These are phyloP conservation scores for Huntiella omanensis DNA, from an alignment of 2,329 filamentous ascomycete genomes.

Conservation along the genomic window DNA sequence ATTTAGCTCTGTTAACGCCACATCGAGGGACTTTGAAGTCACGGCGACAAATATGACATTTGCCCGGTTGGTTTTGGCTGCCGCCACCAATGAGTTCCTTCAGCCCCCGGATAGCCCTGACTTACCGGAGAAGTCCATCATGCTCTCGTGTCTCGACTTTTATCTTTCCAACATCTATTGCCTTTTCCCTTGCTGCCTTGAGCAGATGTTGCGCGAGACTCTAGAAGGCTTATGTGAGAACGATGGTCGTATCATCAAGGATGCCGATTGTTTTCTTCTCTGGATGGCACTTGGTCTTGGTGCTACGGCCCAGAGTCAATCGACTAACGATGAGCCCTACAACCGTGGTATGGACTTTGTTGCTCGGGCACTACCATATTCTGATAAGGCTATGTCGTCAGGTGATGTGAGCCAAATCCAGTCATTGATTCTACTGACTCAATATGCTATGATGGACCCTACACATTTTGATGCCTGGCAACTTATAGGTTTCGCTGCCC, in stretches of 20 bases:
- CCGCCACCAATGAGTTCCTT: conserved; percentile 54
- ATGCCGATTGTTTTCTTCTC: conserved; percentile 67
- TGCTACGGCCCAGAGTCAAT: conserved; percentile 53
- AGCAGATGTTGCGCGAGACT: conserved; percentile 57
- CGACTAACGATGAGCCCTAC: conserved; percentile 46
- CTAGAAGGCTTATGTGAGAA: conserved; percentile 66
- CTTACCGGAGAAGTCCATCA: conserved; percentile 35
- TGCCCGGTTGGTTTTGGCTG: conserved; percentile 70
- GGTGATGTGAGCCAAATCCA: conserved; percentile 76
- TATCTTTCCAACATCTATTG: conserved; percentile 71
- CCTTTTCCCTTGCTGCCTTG: conserved; percentile 66
- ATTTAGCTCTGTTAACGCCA: conserved; percentile 73
- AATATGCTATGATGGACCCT: conserved; percentile 81
- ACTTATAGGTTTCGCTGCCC: conserved; percentile 72
- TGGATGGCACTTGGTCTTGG: conserved; percentile 81
- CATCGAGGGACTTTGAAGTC: conserved; percentile 80
- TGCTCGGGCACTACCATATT: conserved; percentile 50
- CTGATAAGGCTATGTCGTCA: conserved; percentile 67
- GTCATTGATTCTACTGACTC: conserved; percentile 65
- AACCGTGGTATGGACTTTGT: conserved; percentile 35
- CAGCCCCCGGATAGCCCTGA: conserved; percentile 42
- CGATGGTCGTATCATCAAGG: conserved; percentile 40
- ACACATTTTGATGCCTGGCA: conserved; percentile 90
- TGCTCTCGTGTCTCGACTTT: conserved; percentile 46
- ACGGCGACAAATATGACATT: conserved; percentile 83